These are phyloP conservation scores for Mucuna pruriens DNA, from an alignment of 306 rosid genomes.

Conservation along the genomic window DNA sequence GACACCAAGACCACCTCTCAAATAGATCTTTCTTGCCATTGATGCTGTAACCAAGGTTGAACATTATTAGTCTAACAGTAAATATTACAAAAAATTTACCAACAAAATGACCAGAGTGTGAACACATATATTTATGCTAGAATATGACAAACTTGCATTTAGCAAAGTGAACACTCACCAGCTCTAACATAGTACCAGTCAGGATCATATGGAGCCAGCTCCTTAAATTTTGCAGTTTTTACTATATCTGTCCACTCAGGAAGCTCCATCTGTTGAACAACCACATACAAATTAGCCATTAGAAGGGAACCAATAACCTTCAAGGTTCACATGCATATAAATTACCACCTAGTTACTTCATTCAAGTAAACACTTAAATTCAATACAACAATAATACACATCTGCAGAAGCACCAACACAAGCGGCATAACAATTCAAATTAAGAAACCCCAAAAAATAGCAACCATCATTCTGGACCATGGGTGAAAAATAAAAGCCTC, in stretches of 20 bases:
- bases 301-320: neutral
- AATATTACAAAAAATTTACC: neutral
- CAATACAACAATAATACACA: neutral
- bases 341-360: neutral
- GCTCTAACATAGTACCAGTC: slow-evolving; percentile 79
- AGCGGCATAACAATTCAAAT: neutral
- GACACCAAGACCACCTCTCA: slow-evolving; percentile 86
- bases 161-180: slow-evolving; percentile 46
- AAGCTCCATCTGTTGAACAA: slow-evolving; percentile 64
- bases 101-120: neutral
- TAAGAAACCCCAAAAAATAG: neutral
- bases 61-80: neutral
- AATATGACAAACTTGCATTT: neutral
- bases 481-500: neutral
- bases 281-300: neutral
- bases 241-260: slow-evolving; percentile 82
- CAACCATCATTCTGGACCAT: neutral
- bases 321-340: neutral
- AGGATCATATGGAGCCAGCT: slow-evolving; percentile 77
- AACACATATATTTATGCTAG: neutral
- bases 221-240: slow-evolving; percentile 74
- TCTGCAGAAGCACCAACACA: no score
- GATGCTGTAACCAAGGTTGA: slow-evolving; percentile 55
- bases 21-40: slow-evolving; percentile 79
- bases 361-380: neutral